phyloP scores from a whole-genome alignment of 1,284 basidiomycete genomes.

The Mycena citricolor region DNA sequence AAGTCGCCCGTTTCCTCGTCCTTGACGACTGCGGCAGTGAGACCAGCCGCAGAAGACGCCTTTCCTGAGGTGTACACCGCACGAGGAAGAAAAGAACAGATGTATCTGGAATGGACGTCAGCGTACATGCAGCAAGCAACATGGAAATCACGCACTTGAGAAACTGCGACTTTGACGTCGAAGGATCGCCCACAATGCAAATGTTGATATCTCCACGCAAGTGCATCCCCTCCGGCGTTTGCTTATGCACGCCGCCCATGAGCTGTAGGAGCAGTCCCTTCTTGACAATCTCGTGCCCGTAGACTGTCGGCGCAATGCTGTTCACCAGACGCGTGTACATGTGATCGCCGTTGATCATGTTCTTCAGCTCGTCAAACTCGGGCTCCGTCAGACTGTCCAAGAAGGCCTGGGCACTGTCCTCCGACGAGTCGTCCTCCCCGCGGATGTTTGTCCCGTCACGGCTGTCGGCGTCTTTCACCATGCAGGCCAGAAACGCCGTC shows the following conservation, averaged over 20 bases:
- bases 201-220: conserved; percentile 98
- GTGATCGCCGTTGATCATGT: conserved; percentile 91
- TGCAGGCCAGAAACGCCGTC: conserved; percentile 97
- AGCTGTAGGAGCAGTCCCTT: conserved; percentile 97
- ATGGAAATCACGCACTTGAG: conserved; percentile 71
- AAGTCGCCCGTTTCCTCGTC: conserved; percentile 99
- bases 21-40: conserved; percentile 97
- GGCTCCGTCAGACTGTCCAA: conserved; percentile 87
- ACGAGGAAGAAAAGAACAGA: conserved; percentile 98
- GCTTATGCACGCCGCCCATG: conserved; percentile 99
- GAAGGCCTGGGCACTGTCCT: no score
- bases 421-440: conserved; percentile 84
- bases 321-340: conserved; percentile 94
- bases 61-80: conserved; percentile 99
- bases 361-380: conserved; percentile 92
- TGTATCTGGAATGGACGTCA: conserved; percentile 61
- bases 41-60: conserved; percentile 97
- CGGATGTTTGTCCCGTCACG: conserved; percentile 83
- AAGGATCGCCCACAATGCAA: conserved; percentile 97
- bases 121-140: neutral
- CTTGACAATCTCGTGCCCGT: conserved; percentile 98
- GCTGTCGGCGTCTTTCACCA: conserved; percentile 90
- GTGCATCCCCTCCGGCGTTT: conserved; percentile 95
- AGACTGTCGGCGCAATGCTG: conserved; percentile 97
- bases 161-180: conserved; percentile 97